Percentiles rank a stretch among this genome's conserved stretches.
phyloP scores from a whole-genome alignment of 768 basidiomycete species.

The Podaxis mareebaensis region DNA sequence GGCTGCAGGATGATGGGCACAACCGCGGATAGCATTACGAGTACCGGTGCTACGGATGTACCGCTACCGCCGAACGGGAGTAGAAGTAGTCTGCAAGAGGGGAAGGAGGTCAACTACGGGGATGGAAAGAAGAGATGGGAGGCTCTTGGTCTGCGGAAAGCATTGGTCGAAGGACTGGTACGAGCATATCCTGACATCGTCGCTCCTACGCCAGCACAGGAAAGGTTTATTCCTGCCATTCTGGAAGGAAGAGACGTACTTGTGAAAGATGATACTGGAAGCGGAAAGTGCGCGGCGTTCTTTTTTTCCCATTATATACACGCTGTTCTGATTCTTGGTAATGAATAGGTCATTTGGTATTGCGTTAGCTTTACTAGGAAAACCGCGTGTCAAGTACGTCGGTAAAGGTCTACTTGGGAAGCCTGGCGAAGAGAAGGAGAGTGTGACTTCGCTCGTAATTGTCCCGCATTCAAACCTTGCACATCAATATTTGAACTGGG shows the following conservation, averaged over 20 bases:
- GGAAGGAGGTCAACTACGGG: not conserved
- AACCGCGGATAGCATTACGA: not conserved
- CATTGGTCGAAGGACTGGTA: conserved; percentile 49
- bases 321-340: not conserved
- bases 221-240: conserved; percentile 61
- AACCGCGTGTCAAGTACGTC: conserved; percentile 37
- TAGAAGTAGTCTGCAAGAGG: not conserved
- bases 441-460: conserved; percentile 58
- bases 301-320: conserved; percentile 1
- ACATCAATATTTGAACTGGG: conserved; percentile 67
- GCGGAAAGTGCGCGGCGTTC: conserved; percentile 64
- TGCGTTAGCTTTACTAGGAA: conserved; percentile 64
- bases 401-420: conserved; percentile 22
- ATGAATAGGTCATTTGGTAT: conserved; percentile 67
- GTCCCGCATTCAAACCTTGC: conserved; percentile 78
- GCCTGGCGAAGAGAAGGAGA: conserved; percentile 22
- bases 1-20: not conserved
- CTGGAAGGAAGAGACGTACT: conserved; percentile 58
- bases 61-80: not conserved
- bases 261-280: conserved; percentile 71
- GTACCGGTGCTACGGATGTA: no score
- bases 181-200: conserved; percentile 63
- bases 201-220: conserved; percentile 60
- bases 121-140: conserved; percentile 37
- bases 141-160: conserved; percentile 51